Evolutionary conservation across 169 alveolate species (phyloP).

Genomic region (Plasmodium sp.): DNA sequence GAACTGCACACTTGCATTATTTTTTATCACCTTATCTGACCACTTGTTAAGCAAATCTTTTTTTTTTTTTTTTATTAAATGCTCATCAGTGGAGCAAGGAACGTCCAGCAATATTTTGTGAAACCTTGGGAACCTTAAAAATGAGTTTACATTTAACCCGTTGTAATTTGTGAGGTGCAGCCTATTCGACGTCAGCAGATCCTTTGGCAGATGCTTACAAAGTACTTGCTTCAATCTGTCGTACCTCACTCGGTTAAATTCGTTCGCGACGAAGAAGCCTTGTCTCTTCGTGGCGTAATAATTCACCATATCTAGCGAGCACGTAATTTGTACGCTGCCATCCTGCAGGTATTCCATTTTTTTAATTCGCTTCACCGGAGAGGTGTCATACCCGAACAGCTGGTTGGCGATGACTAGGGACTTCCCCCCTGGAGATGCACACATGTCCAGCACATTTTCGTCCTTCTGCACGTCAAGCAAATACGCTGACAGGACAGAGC

Average conservation of each 20-base stretch:
- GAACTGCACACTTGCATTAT: constrained; percentile 79
- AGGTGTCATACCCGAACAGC: constrained; percentile 48
- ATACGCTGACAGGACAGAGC: constrained; percentile 76
- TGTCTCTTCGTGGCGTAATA: constrained; percentile 11
- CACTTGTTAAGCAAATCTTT: constrained; percentile 50
- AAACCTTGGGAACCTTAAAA: constrained; percentile 77
- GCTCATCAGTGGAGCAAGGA: constrained; percentile 86
- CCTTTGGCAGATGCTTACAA: constrained; percentile 74
- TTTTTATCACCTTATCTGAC: constrained; percentile 80
- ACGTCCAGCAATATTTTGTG: constrained; percentile 85
- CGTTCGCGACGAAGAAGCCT: constrained; percentile 80
- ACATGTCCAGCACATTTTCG: constrained; percentile 87
- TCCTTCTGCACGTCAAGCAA: constrained; percentile 73
- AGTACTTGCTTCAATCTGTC: constrained; percentile 77
- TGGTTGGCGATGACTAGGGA: constrained; percentile 82
- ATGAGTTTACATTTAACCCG: constrained; percentile 69
- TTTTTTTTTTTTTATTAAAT: constrained; percentile 52
- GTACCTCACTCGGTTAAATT: constrained; percentile 72
- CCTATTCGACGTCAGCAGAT: constrained; percentile 68
- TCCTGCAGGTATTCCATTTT: constrained; percentile 52
- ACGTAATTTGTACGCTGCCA: constrained; percentile 39
- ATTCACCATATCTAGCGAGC: constrained; percentile 51
- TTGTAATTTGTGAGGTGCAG: constrained; percentile 77
- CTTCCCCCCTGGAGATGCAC: constrained; percentile 92
- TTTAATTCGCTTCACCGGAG: constrained; percentile 65